These are phyloP conservation scores for Chondrostereum purpureum DNA, from an alignment of 1,284 basidiomycete species.

Conservation along the genomic window DNA sequence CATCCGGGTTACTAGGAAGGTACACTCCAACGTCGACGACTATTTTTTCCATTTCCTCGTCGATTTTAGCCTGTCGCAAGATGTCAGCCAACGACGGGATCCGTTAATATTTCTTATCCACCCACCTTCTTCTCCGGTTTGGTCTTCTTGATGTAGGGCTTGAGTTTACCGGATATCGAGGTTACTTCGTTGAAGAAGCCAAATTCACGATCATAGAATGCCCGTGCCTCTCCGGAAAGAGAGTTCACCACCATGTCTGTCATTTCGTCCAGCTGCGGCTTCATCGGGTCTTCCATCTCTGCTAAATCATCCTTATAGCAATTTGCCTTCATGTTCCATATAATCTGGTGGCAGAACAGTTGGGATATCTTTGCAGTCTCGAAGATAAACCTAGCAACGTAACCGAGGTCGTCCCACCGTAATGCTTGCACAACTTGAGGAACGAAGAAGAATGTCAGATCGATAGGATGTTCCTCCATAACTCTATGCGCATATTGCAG, in stretches of 20 bases:
- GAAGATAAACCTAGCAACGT: constrained; percentile 93
- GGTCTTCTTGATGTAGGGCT: constrained; percentile 93
- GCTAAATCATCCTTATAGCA: constrained; percentile 88
- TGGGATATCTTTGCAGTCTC: constrained; percentile 98
- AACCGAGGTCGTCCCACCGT: constrained; percentile 86
- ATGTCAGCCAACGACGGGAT: constrained; percentile 3
- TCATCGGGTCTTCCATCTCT: constrained; percentile 89
- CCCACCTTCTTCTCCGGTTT: constrained; percentile 95
- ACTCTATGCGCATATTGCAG: constrained; percentile 97
- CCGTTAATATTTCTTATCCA: not conserved
- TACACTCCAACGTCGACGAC: constrained; percentile 92
- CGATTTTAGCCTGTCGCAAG: constrained; percentile 82
- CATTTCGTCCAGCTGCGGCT: constrained; percentile 89
- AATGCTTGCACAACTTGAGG: constrained; percentile 98
- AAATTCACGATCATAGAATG: constrained; percentile 95
- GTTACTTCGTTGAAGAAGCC: constrained; percentile 96
- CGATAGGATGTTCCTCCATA: constrained; percentile 90
- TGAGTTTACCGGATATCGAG: constrained; percentile 95
- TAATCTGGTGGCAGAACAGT: constrained; percentile 98
- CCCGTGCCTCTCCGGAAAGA: constrained; percentile 85
- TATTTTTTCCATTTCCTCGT: constrained; percentile 99
- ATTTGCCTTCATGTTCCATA: constrained; percentile 99
- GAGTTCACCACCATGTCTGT: constrained; percentile 77
- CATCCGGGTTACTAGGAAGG: constrained; percentile 96
- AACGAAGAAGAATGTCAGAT: constrained; percentile 97